A percentile compares a stretch with the other conserved stretches of the same genome.
These are phyloP conservation scores for Aquilaria yunnanensis DNA, from an alignment of 345 rosid genomes.

Conservation along the genomic window DNA sequence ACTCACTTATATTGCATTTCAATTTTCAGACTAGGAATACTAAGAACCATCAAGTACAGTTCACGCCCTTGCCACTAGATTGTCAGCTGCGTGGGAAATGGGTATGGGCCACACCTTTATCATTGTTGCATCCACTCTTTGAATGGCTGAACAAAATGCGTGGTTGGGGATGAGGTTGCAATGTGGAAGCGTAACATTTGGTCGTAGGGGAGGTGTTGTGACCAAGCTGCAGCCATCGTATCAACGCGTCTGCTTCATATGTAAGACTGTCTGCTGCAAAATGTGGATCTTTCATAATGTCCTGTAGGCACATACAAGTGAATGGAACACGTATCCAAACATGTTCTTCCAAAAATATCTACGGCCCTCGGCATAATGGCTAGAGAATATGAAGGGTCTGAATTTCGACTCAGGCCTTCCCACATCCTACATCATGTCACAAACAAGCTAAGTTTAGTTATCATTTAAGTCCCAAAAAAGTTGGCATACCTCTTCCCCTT, in stretches of 20 bases:
- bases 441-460: too few species aligned
- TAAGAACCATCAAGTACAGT: too few species aligned
- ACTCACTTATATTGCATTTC: too few species aligned
- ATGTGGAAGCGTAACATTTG: slow-evolving; percentile 39
- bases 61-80: too few species aligned
- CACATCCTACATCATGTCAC: too few species aligned
- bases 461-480: too few species aligned
- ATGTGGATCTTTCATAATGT: slow-evolving; percentile 70
- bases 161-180: slow-evolving; percentile 59
- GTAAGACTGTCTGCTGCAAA: slow-evolving; percentile 85
- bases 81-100: too few species aligned
- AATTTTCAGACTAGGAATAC: too few species aligned
- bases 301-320: slow-evolving; percentile 31
- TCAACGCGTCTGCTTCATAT: slow-evolving; percentile 58
- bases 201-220: slow-evolving; percentile 68
- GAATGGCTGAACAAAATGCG: slow-evolving; percentile 64
- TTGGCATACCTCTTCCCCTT: too few species aligned
- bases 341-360: neutral
- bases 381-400: too few species aligned
- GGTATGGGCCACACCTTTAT: neutral
- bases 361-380: too few species aligned
- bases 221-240: slow-evolving; percentile 68
- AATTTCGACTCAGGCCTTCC: neutral
- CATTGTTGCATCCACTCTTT: slow-evolving; percentile 50
- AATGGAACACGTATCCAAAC: neutral